phyloP scores from a whole-genome alignment of 192 early-diverging fungal species.

The Rhizoclosmatium globosum region DNA sequence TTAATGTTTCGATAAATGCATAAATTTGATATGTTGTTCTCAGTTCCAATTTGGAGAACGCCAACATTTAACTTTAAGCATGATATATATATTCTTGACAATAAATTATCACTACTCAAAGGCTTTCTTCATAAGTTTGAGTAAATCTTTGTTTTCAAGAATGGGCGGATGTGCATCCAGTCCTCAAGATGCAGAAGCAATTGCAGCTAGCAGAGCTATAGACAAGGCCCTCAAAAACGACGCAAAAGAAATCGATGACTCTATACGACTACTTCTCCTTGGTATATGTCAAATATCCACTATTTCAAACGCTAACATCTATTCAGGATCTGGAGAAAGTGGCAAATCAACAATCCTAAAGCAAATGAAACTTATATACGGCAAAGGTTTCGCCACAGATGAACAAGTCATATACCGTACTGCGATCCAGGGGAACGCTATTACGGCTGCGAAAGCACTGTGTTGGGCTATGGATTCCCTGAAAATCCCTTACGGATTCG shows the following conservation, averaged over 20 bases:
- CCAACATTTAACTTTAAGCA: neutral
- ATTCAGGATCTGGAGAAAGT: constrained; percentile 44
- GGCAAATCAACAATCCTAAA: constrained; percentile 59
- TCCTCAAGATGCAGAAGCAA: constrained; percentile 35
- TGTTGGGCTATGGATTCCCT: constrained; percentile 49
- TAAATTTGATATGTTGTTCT: neutral
- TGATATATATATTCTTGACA: too few species aligned
- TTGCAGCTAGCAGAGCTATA: constrained; percentile 58
- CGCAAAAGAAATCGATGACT: constrained; percentile 35
- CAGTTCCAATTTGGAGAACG: neutral
- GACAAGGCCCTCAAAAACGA: constrained; percentile 55
- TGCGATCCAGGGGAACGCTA: constrained; percentile 44
- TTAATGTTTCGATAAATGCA: neutral
- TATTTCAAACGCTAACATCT: too few species aligned
- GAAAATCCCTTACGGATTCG: constrained; percentile 39
- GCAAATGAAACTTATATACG: constrained; percentile 55
- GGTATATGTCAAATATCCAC: neutral
- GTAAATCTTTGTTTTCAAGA: too few species aligned
- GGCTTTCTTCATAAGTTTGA: too few species aligned
- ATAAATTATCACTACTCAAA: too few species aligned
- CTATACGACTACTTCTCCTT: constrained; percentile 49
- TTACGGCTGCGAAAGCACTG: constrained; percentile 39
- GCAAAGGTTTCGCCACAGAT: constrained; percentile 39
- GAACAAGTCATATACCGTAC: constrained; percentile 46
- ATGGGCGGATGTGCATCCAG: too few species aligned